These are phyloP conservation scores for Metschnikowia henanensis DNA, from an alignment of 805 yeast species.

Conservation along the genomic window DNA sequence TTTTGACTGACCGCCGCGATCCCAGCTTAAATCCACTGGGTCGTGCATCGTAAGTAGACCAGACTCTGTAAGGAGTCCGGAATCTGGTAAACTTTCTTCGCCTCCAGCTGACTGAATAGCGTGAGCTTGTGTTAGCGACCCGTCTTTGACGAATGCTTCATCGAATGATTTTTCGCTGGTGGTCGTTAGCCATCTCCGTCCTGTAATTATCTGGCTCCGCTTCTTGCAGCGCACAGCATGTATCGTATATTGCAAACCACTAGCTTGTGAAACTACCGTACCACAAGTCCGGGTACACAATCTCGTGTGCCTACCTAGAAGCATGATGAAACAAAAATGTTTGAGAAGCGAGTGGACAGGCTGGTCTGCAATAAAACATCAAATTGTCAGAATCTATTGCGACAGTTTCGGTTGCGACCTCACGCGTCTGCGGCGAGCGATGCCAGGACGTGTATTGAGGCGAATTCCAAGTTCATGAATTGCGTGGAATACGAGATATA, in stretches of 20 bases:
- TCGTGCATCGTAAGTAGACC: constrained; percentile 1
- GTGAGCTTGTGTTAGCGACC: too few species aligned
- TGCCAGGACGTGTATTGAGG: too few species aligned
- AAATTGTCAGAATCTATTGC: background rate
- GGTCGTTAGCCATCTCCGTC: too few species aligned
- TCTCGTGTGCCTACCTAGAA: background rate
- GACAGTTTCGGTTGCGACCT: background rate
- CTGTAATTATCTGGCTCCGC: too few species aligned
- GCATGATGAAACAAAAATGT: background rate
- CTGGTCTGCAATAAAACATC: background rate
- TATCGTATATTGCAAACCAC: too few species aligned
- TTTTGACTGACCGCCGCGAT: constrained; percentile 39
- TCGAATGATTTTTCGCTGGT: too few species aligned
- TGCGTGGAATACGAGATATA: too few species aligned
- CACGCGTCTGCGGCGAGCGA: constrained; percentile 4
- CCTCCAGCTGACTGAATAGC: too few species aligned
- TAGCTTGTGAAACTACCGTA: too few species aligned
- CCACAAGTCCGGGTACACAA: background rate
- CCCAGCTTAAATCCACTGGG: constrained; percentile 28
- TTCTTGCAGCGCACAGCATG: too few species aligned
- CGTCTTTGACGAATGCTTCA: too few species aligned
- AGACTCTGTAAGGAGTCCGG: background rate
- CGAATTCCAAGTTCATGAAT: too few species aligned
- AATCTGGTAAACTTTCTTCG: background rate
- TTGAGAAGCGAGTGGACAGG: background rate